Evolutionary conservation across 129 eudicot genomes (phyloP).

Genomic region (Lonicera japonica): DNA sequence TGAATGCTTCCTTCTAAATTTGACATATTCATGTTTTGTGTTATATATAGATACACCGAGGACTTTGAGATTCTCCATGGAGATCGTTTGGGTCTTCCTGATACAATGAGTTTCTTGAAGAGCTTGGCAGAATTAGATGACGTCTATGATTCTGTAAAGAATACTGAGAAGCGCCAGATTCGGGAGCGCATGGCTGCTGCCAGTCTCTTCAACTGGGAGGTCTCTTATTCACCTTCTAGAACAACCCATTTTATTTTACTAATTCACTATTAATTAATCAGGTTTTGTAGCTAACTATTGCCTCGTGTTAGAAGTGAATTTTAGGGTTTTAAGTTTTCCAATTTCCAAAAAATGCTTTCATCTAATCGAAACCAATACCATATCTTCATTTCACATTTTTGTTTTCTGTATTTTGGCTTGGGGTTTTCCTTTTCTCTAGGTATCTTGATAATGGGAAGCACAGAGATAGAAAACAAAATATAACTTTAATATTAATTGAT

Average conservation of each 20-base stretch:
- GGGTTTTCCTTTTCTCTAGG: no score
- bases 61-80: conserved; percentile 97
- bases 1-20: not conserved
- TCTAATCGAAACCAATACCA: no score
- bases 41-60: conserved; percentile 38
- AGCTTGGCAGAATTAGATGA: conserved; percentile 62
- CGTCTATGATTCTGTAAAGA: conserved; percentile 38
- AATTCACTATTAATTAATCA: no score
- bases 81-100: conserved; percentile 80
- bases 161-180: conserved; percentile 51
- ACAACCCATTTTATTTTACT: not conserved
- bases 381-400: no score
- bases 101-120: conserved; percentile 71
- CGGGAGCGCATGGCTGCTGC: conserved; percentile 93
- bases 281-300: no score
- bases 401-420: no score
- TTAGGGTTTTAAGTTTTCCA: no score
- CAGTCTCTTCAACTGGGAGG: conserved; percentile 94
- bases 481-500: no score
- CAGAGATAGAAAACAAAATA: no score
- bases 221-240: conserved; percentile 2
- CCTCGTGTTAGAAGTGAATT: no score
- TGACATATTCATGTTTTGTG: not conserved
- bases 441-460: no score
- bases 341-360: no score